These are phyloP conservation scores for Aulographum hederae DNA, from an alignment of 2,329 filamentous ascomycete species.

Conservation along the genomic window DNA sequence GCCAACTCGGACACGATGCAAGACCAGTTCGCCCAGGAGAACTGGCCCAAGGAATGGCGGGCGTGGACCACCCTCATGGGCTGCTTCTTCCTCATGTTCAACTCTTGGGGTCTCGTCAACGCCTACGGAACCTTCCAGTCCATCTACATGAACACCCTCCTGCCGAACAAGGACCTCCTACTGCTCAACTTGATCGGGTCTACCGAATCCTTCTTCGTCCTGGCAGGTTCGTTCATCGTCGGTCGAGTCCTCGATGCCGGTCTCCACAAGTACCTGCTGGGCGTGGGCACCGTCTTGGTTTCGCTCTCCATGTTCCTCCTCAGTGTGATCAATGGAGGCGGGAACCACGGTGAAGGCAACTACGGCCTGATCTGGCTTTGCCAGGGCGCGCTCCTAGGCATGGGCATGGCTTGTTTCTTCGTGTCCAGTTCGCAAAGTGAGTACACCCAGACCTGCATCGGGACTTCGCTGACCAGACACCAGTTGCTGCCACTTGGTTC, in stretches of 20 bases:
- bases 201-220: slow-evolving; percentile 27
- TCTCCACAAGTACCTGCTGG: slow-evolving; percentile 20
- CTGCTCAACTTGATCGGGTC: slow-evolving; percentile 28
- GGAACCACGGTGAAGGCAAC: slow-evolving; percentile 15
- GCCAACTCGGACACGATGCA: no score
- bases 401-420: slow-evolving; percentile 35
- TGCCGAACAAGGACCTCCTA: slow-evolving; percentile 20
- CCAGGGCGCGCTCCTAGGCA: slow-evolving; percentile 26
- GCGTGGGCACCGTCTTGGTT: slow-evolving; percentile 22
- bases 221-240: slow-evolving; percentile 25
- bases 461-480: not conserved
- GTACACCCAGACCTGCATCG: slow-evolving; percentile 5
- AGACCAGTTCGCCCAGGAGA: no score
- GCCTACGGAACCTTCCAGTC: slow-evolving; percentile 28
- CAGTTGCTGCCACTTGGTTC: slow-evolving; percentile 32
- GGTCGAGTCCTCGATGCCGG: slow-evolving; percentile 30
- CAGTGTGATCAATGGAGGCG: slow-evolving; percentile 21
- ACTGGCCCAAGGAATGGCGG: slow-evolving; percentile 26
- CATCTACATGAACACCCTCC: slow-evolving; percentile 27
- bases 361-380: slow-evolving; percentile 26
- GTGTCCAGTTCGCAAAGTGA: slow-evolving; percentile 31
- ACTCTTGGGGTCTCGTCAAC: slow-evolving; percentile 29
- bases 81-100: slow-evolving; percentile 33
- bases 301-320: slow-evolving; percentile 26
- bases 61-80: slow-evolving; percentile 25